Evolutionary conservation across 148 eudicot species (phyloP).

Genomic region (Pharnaceum exiguum): DNA sequence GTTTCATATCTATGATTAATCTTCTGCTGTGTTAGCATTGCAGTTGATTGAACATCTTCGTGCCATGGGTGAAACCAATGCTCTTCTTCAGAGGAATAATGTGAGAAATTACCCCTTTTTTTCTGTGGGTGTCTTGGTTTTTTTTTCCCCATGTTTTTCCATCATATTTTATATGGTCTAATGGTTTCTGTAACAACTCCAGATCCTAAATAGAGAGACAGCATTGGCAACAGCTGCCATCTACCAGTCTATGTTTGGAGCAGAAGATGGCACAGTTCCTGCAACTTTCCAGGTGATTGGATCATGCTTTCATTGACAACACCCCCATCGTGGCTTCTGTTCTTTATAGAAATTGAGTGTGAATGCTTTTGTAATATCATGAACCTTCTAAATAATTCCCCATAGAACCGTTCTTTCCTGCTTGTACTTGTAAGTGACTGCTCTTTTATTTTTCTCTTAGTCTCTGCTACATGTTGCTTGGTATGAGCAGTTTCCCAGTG

Average conservation of each 20-base stretch:
- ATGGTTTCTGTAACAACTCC: conserved; percentile 10
- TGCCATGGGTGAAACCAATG: conserved; percentile 95
- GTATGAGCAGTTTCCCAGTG: no score
- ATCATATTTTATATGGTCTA: not conserved
- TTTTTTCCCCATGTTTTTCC: conserved; percentile 1
- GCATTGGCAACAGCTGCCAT: conserved; percentile 94
- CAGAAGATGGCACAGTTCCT: conserved; percentile 89
- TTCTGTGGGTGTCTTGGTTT: not conserved
- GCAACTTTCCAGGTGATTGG: conserved; percentile 89
- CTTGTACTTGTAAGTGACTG: no score
- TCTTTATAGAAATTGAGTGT: no score
- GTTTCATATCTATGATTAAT: not conserved
- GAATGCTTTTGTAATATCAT: no score
- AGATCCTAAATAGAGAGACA: conserved; percentile 86
- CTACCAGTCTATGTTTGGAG: conserved; percentile 95
- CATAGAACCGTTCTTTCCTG: no score
- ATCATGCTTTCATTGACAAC: no score
- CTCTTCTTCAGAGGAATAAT: conserved; percentile 68
- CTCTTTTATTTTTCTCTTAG: no score
- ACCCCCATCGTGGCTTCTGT: no score
- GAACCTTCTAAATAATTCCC: no score
- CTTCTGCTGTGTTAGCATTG: conserved; percentile 51
- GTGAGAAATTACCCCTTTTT: conserved; percentile 45
- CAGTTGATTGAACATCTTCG: conserved; percentile 96
- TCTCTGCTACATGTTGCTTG: no score